Evolutionary conservation across 2,329 filamentous ascomycete genomes (phyloP), one percentile per base, ranked within the genome.

Genomic region (Scedosporium boydii): DNA sequence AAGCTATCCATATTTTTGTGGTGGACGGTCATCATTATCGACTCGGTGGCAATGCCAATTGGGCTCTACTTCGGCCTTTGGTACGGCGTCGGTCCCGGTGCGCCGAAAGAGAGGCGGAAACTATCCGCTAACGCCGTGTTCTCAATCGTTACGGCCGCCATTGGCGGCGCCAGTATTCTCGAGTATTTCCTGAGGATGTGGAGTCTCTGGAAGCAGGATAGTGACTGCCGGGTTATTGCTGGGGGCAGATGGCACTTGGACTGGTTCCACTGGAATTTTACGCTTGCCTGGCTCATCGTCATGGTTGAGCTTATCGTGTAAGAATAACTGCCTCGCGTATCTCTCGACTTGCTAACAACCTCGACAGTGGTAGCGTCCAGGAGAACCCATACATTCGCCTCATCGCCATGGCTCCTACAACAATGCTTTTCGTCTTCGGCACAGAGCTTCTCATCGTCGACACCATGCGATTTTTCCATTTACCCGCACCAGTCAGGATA

Each of bases 31-130:
- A 83, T 86, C 62, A 69, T 86, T 23, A 68, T 86, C 63, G 84
- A 87, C 72, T 82, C 80, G 59, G 74, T 85, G 64, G 79, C 75
- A 63, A 81, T 85, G 72, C 84, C 84, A 18, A 76, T 87, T 63
- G 78, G 76, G 3, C 75, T 87, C 2, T 87, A 87, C 72, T 87
- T 83, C 74, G 76, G 79, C 58, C 74, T 87, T 44, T 85, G 82
- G 81, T 86, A 86, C 65, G 77, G 76, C 65, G 67, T 68, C n/a
- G 68, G 68, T 1, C 68, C 68, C 0, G 68, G 65, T 2, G 68
- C 75, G 6, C 70, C 80, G 55, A 75, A 74, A 44, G 73, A 78
- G 55, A 74, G 65, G 34, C 16, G 67, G 53, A 65, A 65, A 14
- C 63, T 70, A 58, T 66, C 66, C 2, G 65, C 69, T 51, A 68